Percentiles rank a stretch among this genome's conserved stretches.
Evolutionary conservation across 108 stramenopile species (phyloP).

Genomic region (Schizochytrium sp.): DNA sequence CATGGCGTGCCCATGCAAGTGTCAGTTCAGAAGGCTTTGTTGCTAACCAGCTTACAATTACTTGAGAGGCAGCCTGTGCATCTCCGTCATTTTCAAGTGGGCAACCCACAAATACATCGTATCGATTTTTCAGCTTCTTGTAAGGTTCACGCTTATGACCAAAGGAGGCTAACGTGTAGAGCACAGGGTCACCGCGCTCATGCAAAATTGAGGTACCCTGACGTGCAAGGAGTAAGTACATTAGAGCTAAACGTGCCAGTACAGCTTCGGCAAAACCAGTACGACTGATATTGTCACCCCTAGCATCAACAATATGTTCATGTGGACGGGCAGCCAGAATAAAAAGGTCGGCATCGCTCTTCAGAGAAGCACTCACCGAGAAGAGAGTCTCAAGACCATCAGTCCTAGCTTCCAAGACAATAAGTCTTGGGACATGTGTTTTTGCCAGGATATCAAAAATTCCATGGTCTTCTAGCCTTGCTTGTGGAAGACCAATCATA

Average conservation of each 20-base stretch:
- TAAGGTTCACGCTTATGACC: conserved; percentile 9
- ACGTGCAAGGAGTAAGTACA: not conserved
- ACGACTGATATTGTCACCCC: not conserved
- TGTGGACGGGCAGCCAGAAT: not conserved
- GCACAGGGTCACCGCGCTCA: conserved; percentile 25
- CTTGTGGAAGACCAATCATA: not conserved
- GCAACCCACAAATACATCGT: conserved; percentile 49
- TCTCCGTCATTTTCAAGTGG: not conserved
- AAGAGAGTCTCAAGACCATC: conserved; percentile 34
- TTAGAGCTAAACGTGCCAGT: not conserved
- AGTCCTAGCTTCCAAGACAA: not conserved
- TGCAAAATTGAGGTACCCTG: not conserved
- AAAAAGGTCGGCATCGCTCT: conserved; percentile 7
- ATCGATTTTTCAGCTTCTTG: not conserved
- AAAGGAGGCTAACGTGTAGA: conserved; percentile 21
- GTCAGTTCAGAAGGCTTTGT: conserved; percentile 39
- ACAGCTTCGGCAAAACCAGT: conserved; percentile 23
- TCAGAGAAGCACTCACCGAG: not conserved
- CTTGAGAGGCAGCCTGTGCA: conserved; percentile 18
- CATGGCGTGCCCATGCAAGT: conserved; percentile 22
- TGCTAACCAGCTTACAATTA: conserved; percentile 51
- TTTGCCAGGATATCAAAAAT: not conserved
- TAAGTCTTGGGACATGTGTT: not conserved
- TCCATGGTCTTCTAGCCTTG: not conserved
- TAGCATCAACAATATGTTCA: not conserved